Evolutionary conservation across 2,329 filamentous ascomycete genomes (phyloP).

Genomic region (Tolypocladium sp.): DNA sequence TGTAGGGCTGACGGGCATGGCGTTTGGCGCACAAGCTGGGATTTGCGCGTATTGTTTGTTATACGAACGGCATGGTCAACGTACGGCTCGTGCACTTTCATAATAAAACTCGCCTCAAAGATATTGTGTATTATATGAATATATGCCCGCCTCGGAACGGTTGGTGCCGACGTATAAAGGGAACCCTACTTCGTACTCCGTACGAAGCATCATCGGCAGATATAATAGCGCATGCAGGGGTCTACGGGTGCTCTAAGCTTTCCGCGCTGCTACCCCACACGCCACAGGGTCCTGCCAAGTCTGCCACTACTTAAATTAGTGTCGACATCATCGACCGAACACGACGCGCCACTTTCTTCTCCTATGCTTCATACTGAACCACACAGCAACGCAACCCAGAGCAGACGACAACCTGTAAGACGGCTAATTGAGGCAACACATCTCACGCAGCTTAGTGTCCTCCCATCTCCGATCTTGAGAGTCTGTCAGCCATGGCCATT

Average conservation of each 20-base stretch:
- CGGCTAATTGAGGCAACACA: not conserved
- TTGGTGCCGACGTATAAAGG: not conserved
- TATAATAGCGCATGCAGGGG: not conserved
- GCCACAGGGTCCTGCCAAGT: not conserved
- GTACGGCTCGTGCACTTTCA: not conserved
- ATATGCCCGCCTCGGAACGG: not conserved
- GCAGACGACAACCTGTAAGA: not conserved
- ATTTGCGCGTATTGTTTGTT: not conserved
- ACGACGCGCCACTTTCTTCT: not conserved
- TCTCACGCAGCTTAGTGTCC: not conserved
- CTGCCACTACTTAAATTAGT: not conserved
- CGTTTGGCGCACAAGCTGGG: not conserved
- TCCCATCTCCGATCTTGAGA: not conserved
- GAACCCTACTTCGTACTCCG: not conserved
- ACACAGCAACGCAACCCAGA: not conserved
- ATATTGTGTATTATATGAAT: not conserved
- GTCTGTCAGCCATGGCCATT: slow-evolving; percentile 28
- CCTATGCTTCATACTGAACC: not conserved
- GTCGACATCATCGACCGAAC: not conserved
- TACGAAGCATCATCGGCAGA: not conserved
- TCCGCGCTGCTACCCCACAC: not conserved
- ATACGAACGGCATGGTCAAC: not conserved
- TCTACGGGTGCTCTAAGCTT: no score
- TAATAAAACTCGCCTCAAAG: not conserved
- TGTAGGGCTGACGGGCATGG: slow-evolving; percentile 1